These are phyloP conservation scores for Paecilomyces niveus DNA, from an alignment of 2,329 filamentous ascomycete genomes.

Conservation along the genomic window DNA sequence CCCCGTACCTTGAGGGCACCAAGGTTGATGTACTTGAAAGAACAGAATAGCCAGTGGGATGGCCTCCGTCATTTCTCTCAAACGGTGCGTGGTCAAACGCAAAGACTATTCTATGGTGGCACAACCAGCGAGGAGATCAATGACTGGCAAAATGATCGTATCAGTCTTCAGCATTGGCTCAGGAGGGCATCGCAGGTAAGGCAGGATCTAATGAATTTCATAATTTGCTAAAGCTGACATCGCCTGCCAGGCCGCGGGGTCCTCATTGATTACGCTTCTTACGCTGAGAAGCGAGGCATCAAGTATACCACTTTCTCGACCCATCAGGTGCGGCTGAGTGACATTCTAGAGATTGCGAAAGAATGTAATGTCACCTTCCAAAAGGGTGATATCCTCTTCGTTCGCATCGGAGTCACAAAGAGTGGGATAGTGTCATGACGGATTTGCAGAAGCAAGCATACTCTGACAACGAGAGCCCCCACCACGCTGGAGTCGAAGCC, in stretches of 20 bases:
- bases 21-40: constrained; percentile 9
- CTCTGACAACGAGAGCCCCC: constrained; percentile 29
- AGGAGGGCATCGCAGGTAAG: constrained; percentile 39
- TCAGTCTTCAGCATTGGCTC: constrained; percentile 44
- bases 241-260: constrained; percentile 40
- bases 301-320: constrained; percentile 35
- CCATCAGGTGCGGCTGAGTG: constrained; percentile 30
- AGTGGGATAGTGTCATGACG: constrained; percentile 36
- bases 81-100: constrained; percentile 26
- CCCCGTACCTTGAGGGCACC: no score
- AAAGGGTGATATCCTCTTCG: constrained; percentile 48
- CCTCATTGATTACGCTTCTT: constrained; percentile 45
- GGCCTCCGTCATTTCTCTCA: constrained; percentile 45
- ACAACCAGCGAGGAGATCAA: constrained; percentile 41
- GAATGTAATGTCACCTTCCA: constrained; percentile 40
- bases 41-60: constrained; percentile 48
- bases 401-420: constrained; percentile 36
- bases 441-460: constrained; percentile 22
- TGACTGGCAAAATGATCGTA: constrained; percentile 37
- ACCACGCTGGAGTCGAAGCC: constrained; percentile 44
- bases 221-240: background rate
- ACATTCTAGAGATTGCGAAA: constrained; percentile 32
- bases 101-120: constrained; percentile 45
- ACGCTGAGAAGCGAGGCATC: constrained; percentile 35
- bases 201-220: background rate